Evolutionary conservation across 345 rosid species (phyloP), one percentile per base, ranked within the genome.

Genomic region (Schrenkiella parvula): DNA sequence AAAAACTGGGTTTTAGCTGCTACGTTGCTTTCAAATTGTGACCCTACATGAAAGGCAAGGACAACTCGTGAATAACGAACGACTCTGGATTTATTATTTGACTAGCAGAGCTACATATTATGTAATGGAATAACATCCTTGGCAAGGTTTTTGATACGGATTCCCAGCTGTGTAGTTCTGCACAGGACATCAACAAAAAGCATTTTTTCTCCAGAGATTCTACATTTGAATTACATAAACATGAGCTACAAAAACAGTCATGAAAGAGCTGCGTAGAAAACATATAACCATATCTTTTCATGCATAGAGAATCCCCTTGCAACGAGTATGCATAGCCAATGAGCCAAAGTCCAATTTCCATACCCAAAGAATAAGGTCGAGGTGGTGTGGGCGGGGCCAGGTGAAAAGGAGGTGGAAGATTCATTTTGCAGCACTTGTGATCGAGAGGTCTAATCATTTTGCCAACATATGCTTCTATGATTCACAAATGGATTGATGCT

Each of bases 321-420:
- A 53, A 23, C 58, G 44, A 43, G 39, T 10, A 42, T 21, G 46
- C 70, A 23, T 50, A 62, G 43, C 55, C 56, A 51, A 50, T 39
- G 38, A 29, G 28, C 58, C 28, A 25, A 28, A 42, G 5, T 19
- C 18, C 22, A 54, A 31, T 68, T 55, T 29, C 22, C 25, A 9
- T 44, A 25, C 52, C 51, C 21, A 37, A 64, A n/a, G 96, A 55
- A 65, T 44, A 55, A 65, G 29, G 28, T 53, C 87, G 80, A 47
- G 96, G 97, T 10, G 93, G 98, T 25, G 96, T 93, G 15, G 96
- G 98, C 56, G 86, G 81, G 72, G 97, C 93, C 91, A 89, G 81
- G 19, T 92, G 86, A 80, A 93, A 90, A 34, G 97, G 97, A 71
- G 98, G 91, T 74, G 97, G 98, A 78, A 93, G 87, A 77, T 87